These are phyloP conservation scores for Paxillus involutus DNA, from an alignment of 768 basidiomycete species.

Conservation along the genomic window DNA sequence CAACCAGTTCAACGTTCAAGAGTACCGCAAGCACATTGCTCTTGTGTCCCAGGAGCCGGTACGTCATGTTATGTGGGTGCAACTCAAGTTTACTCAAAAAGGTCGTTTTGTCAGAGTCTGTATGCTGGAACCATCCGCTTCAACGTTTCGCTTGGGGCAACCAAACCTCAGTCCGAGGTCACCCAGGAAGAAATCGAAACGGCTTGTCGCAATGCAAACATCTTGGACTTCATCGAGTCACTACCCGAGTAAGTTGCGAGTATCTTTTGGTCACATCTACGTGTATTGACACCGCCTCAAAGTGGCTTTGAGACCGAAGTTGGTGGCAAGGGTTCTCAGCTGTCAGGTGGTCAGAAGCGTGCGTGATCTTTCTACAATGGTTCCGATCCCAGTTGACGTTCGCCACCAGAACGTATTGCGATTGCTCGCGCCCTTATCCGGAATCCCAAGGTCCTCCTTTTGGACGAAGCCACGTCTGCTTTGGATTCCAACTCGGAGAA, in stretches of 20 bases:
- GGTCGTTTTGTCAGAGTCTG: constrained; percentile 45
- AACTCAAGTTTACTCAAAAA: constrained; percentile 1
- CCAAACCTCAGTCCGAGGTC: constrained; percentile 72
- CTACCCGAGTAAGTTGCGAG: constrained; percentile 67
- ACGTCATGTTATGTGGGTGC: constrained; percentile 10
- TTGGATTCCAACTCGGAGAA: constrained; percentile 91
- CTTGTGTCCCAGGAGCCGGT: constrained; percentile 88
- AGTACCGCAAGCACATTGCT: constrained; percentile 86
- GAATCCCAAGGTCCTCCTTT: constrained; percentile 83
- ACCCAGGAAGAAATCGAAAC: constrained; percentile 86
- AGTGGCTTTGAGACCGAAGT: constrained; percentile 92
- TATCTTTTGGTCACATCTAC: background rate
- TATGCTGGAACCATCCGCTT: constrained; percentile 92
- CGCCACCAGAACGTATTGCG: constrained; percentile 60
- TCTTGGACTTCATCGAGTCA: constrained; percentile 84
- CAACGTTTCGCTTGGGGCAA: constrained; percentile 88
- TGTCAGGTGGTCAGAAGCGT: constrained; percentile 90
- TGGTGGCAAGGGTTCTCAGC: constrained; percentile 86
- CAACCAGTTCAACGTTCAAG: constrained; percentile 74
- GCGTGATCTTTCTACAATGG: constrained; percentile 19
- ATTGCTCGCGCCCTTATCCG: constrained; percentile 91
- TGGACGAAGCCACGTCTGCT: constrained; percentile 91
- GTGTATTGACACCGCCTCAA: constrained; percentile 10
- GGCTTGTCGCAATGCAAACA: constrained; percentile 85
- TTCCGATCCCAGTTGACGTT: background rate